Percentiles rank a stretch among this genome's conserved stretches.
Conservation (phyloP, 176 grass and related monocot genomes). For the Calamus simplicifolius region DNA sequence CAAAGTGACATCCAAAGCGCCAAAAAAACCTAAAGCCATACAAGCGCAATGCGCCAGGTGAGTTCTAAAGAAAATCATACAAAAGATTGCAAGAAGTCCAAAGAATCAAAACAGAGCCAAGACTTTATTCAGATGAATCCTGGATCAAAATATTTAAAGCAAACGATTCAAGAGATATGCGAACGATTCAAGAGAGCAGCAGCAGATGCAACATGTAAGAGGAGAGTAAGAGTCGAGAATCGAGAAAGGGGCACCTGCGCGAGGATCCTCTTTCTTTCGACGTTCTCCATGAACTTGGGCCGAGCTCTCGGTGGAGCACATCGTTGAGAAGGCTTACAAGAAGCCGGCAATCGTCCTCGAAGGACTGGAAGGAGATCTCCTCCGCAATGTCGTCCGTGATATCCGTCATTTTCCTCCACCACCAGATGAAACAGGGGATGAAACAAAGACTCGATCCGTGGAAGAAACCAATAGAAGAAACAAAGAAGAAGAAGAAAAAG, state of each 20-base stretch:
- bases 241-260: slow-evolving; percentile 36
- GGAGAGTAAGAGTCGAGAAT: background rate
- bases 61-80: too few relatives aligned
- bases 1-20: too few relatives aligned
- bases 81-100: too few relatives aligned
- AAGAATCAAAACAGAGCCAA: too few relatives aligned
- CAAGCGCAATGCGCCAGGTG: too few relatives aligned
- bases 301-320: slow-evolving; percentile 78
- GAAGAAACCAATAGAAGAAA: background rate
- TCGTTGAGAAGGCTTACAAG: slow-evolving; percentile 82
- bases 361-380: slow-evolving; percentile 91
- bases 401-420: slow-evolving; percentile 39
- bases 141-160: too few relatives aligned
- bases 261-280: slow-evolving; percentile 74
- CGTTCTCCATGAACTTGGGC: slow-evolving; percentile 60
- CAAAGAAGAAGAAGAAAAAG: background rate
- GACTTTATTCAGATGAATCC: too few relatives aligned
- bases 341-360: slow-evolving; percentile 92
- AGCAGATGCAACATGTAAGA: too few relatives aligned
- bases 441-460: background rate
- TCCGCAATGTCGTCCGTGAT: slow-evolving; percentile 82
- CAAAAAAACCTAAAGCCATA: too few relatives aligned
- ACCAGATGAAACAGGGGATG: background rate
- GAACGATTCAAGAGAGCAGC: background rate
- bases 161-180: too few relatives aligned